Conservation (phyloP, 192 early-diverging fungal genomes). For the Backusella luteola region DNA sequence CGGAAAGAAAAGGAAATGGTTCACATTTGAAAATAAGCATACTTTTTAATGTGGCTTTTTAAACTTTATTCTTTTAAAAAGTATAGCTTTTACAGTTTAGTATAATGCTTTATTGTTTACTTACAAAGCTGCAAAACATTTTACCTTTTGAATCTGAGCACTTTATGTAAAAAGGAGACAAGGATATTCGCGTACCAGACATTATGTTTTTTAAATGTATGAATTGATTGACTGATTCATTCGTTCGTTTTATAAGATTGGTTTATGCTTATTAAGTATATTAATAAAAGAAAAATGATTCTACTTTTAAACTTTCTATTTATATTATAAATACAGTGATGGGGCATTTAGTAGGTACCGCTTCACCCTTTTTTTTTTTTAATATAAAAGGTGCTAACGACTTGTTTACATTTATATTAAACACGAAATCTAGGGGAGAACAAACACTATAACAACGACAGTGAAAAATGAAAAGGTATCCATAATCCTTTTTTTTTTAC, state of each 20-base stretch:
- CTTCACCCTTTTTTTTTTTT: not conserved
- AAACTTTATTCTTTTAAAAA: not conserved
- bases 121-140: conserved; percentile 2
- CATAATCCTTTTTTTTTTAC: too few relatives aligned
- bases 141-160: not conserved
- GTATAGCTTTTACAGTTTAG: not conserved
- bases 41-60: not conserved
- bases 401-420: too few relatives aligned
- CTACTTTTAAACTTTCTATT: not conserved
- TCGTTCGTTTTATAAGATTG: not conserved
- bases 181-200: not conserved
- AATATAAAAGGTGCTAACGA: not conserved
- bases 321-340: not conserved
- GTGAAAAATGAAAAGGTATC: too few relatives aligned
- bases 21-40: not conserved
- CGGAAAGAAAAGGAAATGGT: not conserved
- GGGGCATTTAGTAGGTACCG: not conserved
- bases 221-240: not conserved
- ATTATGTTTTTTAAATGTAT: not conserved
- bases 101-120: not conserved
- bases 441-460: too few relatives aligned
- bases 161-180: not conserved
- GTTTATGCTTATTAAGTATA: not conserved
- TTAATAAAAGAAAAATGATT: not conserved
- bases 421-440: too few relatives aligned